A percentile compares a stretch with the other conserved stretches of the same genome.
Conservation (phyloP, 2,329 filamentous ascomycete species). For the Cytospora chrysosperma region DNA sequence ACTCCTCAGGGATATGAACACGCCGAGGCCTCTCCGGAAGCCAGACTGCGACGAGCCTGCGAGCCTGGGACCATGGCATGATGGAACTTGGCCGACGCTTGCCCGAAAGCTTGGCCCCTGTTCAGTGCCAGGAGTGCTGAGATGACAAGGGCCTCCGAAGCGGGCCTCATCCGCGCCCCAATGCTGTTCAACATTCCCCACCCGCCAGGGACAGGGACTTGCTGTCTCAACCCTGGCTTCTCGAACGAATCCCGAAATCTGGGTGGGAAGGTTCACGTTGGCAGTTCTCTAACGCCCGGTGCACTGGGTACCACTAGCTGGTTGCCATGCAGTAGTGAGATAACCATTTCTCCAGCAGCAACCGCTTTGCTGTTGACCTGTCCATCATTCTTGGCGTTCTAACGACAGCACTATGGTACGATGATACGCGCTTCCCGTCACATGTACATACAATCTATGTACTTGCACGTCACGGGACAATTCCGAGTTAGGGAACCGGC, state of each 20-base stretch:
- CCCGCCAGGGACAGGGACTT: conserved; percentile 7
- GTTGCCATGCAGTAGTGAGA: neutral
- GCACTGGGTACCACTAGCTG: neutral
- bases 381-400: neutral
- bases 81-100: conserved; percentile 20
- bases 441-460: neutral
- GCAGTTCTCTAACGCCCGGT: neutral
- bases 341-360: neutral
- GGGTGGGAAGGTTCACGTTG: conserved; percentile 8
- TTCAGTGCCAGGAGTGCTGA: neutral
- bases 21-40: conserved; percentile 9
- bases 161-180: conserved; percentile 4
- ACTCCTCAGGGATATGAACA: neutral
- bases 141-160: conserved; percentile 9
- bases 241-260: conserved; percentile 11
- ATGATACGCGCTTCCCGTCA: neutral
- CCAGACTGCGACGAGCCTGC: neutral
- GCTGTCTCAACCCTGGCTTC: conserved; percentile 18
- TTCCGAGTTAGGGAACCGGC: conserved; percentile 18
- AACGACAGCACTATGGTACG: neutral
- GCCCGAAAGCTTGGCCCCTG: conserved; percentile 4
- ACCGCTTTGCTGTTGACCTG: neutral
- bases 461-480: conserved; percentile 7
- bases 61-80: neutral
- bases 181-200: conserved; percentile 14